Conservation (phyloP, 768 basidiomycete genomes). For the Rhizopogon rudus region DNA sequence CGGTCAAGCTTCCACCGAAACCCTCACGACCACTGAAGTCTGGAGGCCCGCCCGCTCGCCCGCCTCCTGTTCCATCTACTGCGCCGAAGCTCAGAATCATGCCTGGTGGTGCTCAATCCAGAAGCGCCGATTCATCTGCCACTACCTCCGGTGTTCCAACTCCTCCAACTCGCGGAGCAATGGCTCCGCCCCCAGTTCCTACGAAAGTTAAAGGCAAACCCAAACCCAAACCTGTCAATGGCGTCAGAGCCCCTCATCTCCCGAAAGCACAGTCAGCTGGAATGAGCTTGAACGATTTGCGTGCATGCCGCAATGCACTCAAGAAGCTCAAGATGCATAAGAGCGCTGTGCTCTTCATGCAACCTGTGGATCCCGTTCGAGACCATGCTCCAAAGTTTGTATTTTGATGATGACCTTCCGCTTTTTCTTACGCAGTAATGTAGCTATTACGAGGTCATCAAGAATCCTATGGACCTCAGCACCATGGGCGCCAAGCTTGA, state of each 20-base stretch:
- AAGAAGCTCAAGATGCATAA: slow-evolving; percentile 79
- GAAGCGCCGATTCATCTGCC: slow-evolving; percentile 14
- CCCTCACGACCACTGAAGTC: slow-evolving; percentile 28
- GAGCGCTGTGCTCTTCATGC: slow-evolving; percentile 67
- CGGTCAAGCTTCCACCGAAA: slow-evolving; percentile 49
- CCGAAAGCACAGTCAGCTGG: slow-evolving; percentile 73
- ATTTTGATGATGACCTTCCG: not conserved
- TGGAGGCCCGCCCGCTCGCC: slow-evolving; percentile 27
- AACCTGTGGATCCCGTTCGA: slow-evolving; percentile 94
- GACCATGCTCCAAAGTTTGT: slow-evolving; percentile 82
- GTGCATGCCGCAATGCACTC: slow-evolving; percentile 68
- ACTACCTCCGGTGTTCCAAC: slow-evolving; percentile 6
- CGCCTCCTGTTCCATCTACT: slow-evolving; percentile 24
- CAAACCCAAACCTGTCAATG: slow-evolving; percentile 14
- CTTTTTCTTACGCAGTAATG: slow-evolving; percentile 1
- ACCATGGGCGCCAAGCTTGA: slow-evolving; percentile 86
- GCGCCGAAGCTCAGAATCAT: slow-evolving; percentile 54
- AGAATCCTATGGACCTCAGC: slow-evolving; percentile 91
- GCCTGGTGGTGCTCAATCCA: slow-evolving; percentile 13
- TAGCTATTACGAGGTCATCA: slow-evolving; percentile 89
- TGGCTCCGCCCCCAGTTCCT: slow-evolving; percentile 27
- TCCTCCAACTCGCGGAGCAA: slow-evolving; percentile 8
- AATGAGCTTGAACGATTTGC: slow-evolving; percentile 72
- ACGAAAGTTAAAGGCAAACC: slow-evolving; percentile 22
- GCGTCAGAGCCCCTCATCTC: slow-evolving; percentile 39